A percentile compares a stretch with the other conserved stretches of the same genome.
Evolutionary conservation across 2,329 filamentous ascomycete species (phyloP).

Genomic region (Talaromyces amestolkiae): DNA sequence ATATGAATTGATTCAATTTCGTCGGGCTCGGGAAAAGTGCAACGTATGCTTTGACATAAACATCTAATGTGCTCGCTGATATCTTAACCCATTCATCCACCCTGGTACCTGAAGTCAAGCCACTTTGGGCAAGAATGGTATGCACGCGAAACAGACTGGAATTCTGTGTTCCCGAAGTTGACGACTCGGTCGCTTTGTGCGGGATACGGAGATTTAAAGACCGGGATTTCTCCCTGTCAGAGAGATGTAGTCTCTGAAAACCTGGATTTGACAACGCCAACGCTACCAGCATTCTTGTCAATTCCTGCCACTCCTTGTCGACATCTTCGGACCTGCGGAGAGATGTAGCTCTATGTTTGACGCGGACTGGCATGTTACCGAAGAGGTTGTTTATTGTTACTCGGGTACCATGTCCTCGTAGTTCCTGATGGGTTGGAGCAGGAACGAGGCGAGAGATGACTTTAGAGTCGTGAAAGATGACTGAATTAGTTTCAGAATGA

Average conservation of each 20-base stretch:
- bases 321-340: slow-evolving; percentile 52
- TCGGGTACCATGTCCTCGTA: slow-evolving; percentile 68
- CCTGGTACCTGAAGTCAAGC: slow-evolving; percentile 56
- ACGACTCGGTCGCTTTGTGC: not conserved
- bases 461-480: slow-evolving; percentile 69
- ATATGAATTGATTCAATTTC: slow-evolving; percentile 75
- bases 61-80: slow-evolving; percentile 60
- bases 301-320: slow-evolving; percentile 63
- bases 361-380: slow-evolving; percentile 83
- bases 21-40: slow-evolving; percentile 68
- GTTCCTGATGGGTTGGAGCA: slow-evolving; percentile 56
- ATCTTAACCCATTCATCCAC: slow-evolving; percentile 66
- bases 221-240: slow-evolving; percentile 49
- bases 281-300: slow-evolving; percentile 60
- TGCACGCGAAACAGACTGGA: slow-evolving; percentile 26
- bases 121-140: slow-evolving; percentile 64
- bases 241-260: slow-evolving; percentile 57
- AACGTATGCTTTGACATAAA: slow-evolving; percentile 69
- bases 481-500: slow-evolving; percentile 54
- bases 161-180: slow-evolving; percentile 37
- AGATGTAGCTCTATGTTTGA: slow-evolving; percentile 69
- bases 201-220: slow-evolving; percentile 34
- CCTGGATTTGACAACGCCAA: slow-evolving; percentile 69
- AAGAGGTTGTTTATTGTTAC: slow-evolving; percentile 78
- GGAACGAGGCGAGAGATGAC: slow-evolving; percentile 64